Evolutionary conservation across 495 filamentous ascomycete species (phyloP).

Genomic region (Trichoderma virens): DNA sequence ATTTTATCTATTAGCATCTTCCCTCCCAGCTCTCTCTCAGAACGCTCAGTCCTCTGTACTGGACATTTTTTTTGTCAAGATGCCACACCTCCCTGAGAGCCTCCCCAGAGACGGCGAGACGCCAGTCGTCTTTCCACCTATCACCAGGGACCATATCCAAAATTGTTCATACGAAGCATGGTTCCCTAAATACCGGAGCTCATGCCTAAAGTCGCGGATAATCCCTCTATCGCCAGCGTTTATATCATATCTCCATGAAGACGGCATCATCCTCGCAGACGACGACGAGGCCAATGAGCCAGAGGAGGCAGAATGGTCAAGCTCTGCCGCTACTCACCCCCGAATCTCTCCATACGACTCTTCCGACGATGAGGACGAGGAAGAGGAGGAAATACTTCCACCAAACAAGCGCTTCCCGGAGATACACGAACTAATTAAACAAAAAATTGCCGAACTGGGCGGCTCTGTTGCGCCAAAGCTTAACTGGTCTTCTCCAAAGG

Average conservation of each 20-base stretch:
- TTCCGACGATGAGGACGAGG: constrained; percentile 31
- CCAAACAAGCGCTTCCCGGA: constrained; percentile 49
- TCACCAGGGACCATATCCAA: constrained; percentile 77
- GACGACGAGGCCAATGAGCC: constrained; percentile 35
- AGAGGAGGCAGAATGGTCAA: constrained; percentile 43
- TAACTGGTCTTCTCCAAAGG: constrained; percentile 95
- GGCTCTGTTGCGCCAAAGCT: constrained; percentile 84
- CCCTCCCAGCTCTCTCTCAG: background rate
- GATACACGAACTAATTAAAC: constrained; percentile 66
- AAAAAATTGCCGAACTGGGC: constrained; percentile 67
- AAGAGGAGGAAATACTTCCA: constrained; percentile 25
- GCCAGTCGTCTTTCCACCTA: constrained; percentile 68
- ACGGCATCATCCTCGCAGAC: constrained; percentile 82
- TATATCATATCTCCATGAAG: constrained; percentile 78
- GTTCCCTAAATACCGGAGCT: constrained; percentile 77
- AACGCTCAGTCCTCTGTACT: background rate
- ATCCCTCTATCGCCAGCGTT: constrained; percentile 71
- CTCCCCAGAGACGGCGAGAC: background rate
- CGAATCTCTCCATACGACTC: background rate
- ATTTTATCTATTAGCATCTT: background rate
- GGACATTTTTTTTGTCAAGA: background rate
- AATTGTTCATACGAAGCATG: constrained; percentile 92
- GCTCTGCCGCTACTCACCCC: constrained; percentile 19
- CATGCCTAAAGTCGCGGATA: constrained; percentile 75
- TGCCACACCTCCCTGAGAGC: background rate